Evolutionary conservation across 257 asterid genomes (phyloP), one percentile per base, ranked within the genome.

Genomic region (Prunella vulgaris): DNA sequence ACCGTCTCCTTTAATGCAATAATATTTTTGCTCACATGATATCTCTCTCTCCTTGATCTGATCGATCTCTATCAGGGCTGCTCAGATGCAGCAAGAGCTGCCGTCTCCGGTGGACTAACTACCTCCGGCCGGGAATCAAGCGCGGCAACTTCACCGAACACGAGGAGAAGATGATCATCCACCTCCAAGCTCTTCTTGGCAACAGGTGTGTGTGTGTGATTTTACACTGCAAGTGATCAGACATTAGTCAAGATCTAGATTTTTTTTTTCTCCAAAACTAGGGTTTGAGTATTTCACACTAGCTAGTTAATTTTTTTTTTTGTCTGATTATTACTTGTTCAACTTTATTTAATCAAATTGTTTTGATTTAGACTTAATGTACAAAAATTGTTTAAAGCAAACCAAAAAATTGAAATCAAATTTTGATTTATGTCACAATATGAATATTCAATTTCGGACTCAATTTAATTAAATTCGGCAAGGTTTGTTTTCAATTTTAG

Each of bases 111-210:
- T 88, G 95, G 95, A 84, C 95, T 37, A 88, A 88, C 52, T 88
- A 88, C 53, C 90, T 88, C 86, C 83, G 95, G n/a, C 95, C 92
- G 1, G 95, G 95, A 0, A 88, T 88, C 80, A 84, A 81, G 32
- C 89, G 95, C 22, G 92, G 92, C 1, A 76, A 78, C 80, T 85
- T 85, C 81, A 78, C 83, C 0, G 84, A 82, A 8, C 82, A 85
- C 20, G 95, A 87, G 76, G 91, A 87, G 74, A 87, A 85, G 73
- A 87, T 79, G 80, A 87, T 87, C 68, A 76, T 87, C 68, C 95
- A 87, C 71, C 95, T 87, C 69, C 95, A 87, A 84, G 95, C 89
- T 22, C 95, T 87, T 73, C 89, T 87, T 10, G 95, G 95, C 28
- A 87, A 87, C 68, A 64, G 95, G 95, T 87, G 54, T 10, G 27